These are phyloP conservation scores for Kwoniella pini DNA, from an alignment of 768 basidiomycete genomes.

Conservation along the genomic window DNA sequence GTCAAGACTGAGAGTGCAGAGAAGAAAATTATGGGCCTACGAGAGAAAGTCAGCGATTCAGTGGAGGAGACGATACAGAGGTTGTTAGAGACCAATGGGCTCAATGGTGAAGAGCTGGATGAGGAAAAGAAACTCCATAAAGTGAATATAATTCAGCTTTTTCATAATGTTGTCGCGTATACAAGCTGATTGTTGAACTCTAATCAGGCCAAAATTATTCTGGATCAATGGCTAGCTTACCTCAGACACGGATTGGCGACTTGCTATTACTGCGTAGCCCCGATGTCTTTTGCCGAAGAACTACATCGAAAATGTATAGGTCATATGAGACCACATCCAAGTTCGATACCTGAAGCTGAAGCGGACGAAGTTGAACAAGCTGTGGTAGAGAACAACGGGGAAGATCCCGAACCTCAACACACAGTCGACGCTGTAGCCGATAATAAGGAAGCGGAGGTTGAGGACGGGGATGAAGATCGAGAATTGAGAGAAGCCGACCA, in stretches of 20 bases:
- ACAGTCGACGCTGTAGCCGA: conserved; percentile 31
- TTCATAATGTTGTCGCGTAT: neutral
- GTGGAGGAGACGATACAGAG: conserved; percentile 80
- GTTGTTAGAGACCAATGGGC: conserved; percentile 62
- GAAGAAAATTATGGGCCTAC: conserved; percentile 54
- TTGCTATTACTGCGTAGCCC: conserved; percentile 93
- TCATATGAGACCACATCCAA: conserved; percentile 65
- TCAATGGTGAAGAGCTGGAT: conserved; percentile 63
- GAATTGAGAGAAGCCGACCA: conserved; percentile 8
- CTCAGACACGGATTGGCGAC: conserved; percentile 69
- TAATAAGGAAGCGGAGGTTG: conserved; percentile 55
- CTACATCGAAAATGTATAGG: conserved; percentile 90
- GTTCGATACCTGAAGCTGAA: conserved; percentile 55
- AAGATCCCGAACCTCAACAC: conserved; percentile 56
- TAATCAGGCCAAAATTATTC: conserved; percentile 72
- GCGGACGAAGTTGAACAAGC: conserved; percentile 36
- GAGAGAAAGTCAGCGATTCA: conserved; percentile 64
- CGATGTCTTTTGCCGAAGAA: conserved; percentile 91
- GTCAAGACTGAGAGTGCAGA: conserved; percentile 50
- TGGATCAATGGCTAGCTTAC: conserved; percentile 92
- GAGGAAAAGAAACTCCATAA: conserved; percentile 28
- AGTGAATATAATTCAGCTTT: conserved; percentile 16
- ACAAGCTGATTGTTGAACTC: conserved; percentile 53
- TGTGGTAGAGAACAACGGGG: neutral
- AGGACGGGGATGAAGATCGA: conserved; percentile 29